phyloP scores from a whole-genome alignment of 306 rosid species.

The Comarum palustre region DNA sequence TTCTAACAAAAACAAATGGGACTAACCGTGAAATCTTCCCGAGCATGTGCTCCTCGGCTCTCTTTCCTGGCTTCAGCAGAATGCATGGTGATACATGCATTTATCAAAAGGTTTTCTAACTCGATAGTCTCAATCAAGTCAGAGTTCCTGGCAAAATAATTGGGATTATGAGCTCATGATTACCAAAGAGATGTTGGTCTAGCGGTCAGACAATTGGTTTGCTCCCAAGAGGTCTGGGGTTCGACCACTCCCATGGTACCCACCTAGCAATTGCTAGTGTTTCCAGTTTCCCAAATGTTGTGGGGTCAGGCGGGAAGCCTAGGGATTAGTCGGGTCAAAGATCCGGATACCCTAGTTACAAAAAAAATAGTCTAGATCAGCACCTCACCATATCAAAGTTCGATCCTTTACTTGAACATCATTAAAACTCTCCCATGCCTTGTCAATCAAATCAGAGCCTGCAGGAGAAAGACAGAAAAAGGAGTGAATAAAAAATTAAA shows the following conservation, averaged over 20 bases:
- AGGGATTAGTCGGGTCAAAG: no score
- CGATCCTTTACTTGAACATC: slow-evolving; percentile 74
- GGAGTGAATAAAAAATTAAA: background rate
- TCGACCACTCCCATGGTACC: no score
- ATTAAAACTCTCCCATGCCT: slow-evolving; percentile 65
- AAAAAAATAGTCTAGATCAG: no score
- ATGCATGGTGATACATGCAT: slow-evolving; percentile 83
- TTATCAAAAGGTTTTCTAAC: slow-evolving; percentile 84
- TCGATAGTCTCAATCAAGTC: slow-evolving; percentile 85
- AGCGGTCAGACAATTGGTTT: no score
- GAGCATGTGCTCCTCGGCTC: slow-evolving; percentile 96
- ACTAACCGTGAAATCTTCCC: slow-evolving; percentile 73
- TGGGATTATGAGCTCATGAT: slow-evolving; percentile 1
- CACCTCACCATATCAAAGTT: slow-evolving; percentile 65
- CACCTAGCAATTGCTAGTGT: no score
- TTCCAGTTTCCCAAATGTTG: no score
- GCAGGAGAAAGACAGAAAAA: slow-evolving; percentile 19
- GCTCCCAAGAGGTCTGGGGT: no score
- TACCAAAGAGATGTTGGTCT: no score
- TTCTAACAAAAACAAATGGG: background rate
- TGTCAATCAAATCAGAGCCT: slow-evolving; percentile 72
- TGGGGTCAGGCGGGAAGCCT: no score
- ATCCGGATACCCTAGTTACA: no score
- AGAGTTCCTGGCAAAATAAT: slow-evolving; percentile 57
- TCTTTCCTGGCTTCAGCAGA: slow-evolving; percentile 98